These are phyloP conservation scores for Hypsizygus ulmarius DNA, from an alignment of 1,284 basidiomycete species.

Conservation along the genomic window DNA sequence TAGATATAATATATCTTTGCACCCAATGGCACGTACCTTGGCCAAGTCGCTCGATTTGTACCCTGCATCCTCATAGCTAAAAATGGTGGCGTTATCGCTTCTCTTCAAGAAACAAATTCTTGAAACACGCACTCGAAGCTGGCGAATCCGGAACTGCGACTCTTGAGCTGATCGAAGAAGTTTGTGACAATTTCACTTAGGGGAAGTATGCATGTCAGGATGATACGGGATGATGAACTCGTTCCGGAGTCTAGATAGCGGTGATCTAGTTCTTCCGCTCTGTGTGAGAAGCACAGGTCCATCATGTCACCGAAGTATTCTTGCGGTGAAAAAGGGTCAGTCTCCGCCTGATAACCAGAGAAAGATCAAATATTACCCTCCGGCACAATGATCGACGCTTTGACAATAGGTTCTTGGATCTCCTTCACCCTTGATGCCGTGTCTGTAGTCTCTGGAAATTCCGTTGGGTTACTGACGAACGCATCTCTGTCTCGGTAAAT, in stretches of 20 bases:
- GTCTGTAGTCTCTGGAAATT: slow-evolving; percentile 84
- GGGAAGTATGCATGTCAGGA: slow-evolving; percentile 81
- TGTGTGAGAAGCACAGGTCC: slow-evolving; percentile 80
- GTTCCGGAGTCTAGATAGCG: slow-evolving; percentile 70
- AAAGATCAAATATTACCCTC: slow-evolving; percentile 53
- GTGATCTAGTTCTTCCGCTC: slow-evolving; percentile 78
- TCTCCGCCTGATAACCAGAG: slow-evolving; percentile 1
- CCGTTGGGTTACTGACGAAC: slow-evolving; percentile 85
- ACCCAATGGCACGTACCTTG: slow-evolving; percentile 52
- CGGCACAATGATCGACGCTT: slow-evolving; percentile 90
- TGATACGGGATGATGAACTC: slow-evolving; percentile 59
- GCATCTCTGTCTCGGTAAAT: slow-evolving; percentile 69
- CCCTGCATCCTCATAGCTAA: slow-evolving; percentile 89
- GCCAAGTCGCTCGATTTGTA: slow-evolving; percentile 78
- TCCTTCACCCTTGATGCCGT: slow-evolving; percentile 61
- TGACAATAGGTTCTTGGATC: slow-evolving; percentile 87
- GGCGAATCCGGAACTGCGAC: slow-evolving; percentile 87
- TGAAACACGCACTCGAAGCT: slow-evolving; percentile 81
- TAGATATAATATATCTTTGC: neutral
- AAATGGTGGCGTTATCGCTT: slow-evolving; percentile 8
- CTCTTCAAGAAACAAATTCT: slow-evolving; percentile 3
- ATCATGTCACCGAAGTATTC: slow-evolving; percentile 92
- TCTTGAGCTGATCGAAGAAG: slow-evolving; percentile 92
- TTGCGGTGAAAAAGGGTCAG: slow-evolving; percentile 15
- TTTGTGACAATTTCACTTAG: slow-evolving; percentile 89